These are phyloP conservation scores for Mycena kentingensis DNA, from an alignment of 768 basidiomycete genomes.

Conservation along the genomic window DNA sequence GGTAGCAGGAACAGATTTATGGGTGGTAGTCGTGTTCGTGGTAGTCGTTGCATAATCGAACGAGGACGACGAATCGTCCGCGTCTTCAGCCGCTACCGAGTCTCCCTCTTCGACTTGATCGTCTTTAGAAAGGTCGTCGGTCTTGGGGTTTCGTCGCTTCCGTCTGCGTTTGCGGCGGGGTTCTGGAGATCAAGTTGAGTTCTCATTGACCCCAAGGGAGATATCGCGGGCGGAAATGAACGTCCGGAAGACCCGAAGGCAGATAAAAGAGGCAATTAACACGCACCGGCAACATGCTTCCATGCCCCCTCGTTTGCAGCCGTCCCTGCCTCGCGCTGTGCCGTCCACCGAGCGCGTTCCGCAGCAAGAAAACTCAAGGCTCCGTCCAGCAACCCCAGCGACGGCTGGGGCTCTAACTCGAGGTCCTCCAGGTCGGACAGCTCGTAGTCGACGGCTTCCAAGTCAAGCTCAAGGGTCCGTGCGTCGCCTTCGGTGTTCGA, in stretches of 20 bases:
- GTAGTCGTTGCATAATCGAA: slow-evolving; percentile 25
- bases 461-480: slow-evolving; percentile 14
- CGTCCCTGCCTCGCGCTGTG: slow-evolving; percentile 40
- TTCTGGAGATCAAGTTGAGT: slow-evolving; percentile 24
- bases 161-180: slow-evolving; percentile 40
- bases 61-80: slow-evolving; percentile 31
- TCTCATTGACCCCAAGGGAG: not conserved
- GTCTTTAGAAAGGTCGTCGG: slow-evolving; percentile 14
- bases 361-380: slow-evolving; percentile 75
- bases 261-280: slow-evolving; percentile 23
- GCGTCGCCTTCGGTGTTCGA: slow-evolving; percentile 25
- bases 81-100: slow-evolving; percentile 20
- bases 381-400: slow-evolving; percentile 71
- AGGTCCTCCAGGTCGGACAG: slow-evolving; percentile 26
- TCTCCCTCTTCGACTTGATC: slow-evolving; percentile 17
- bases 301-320: slow-evolving; percentile 32
- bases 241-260: slow-evolving; percentile 5
- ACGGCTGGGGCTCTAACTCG: slow-evolving; percentile 51
- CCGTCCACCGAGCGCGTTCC: slow-evolving; percentile 62
- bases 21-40: slow-evolving; percentile 19
- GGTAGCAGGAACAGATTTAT: slow-evolving; percentile 20
- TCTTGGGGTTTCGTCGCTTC: slow-evolving; percentile 31
- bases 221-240: slow-evolving; percentile 5
- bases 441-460: slow-evolving; percentile 21
- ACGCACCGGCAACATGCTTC: slow-evolving; percentile 43